Evolutionary conservation across 306 rosid species (phyloP), one percentile per base, ranked within the genome.

Genomic region (Canavalia gladiata): DNA sequence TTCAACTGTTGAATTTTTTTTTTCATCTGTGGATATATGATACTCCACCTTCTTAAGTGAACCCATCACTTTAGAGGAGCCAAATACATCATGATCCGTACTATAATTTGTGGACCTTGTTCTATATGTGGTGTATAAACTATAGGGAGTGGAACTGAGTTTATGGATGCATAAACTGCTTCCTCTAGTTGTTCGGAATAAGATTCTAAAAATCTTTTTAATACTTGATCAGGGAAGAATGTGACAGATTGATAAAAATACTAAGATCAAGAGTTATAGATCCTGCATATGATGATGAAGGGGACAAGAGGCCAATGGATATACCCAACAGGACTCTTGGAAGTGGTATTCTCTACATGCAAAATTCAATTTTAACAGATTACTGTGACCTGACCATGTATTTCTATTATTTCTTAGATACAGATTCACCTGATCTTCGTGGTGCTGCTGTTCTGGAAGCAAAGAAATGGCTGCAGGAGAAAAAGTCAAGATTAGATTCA

Each of bases 381-480:
- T 76, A 3, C 58, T 43, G 45, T 79, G 67, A 70, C 54, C 69
- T 79, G 75, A 71, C 75, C 41, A 28, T 49, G 62, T 4, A 30
- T 74, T 71, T 66, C 68, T 72, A 79, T 73, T 83, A 10, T 83
- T 50, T 81, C 84, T 51, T 86, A 81, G 87, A 79, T 76, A 45
- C 41, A 76, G 90, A 70, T 64, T 79, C 86, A 37, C 90, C 89
- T 45, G 91, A 85, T 33, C 88, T 93, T 83, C 84, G 88, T 47
- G 87, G 88, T 70, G 87, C 94, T 33, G 98, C 98, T 62, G 84
- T 93, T 85, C 72, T 89, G 82, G 97, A 93, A 90, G 98, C 98
- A 42, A 93, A 87, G 82, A 93, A 88, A 87, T 96, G 98, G 98
- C 73, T 92, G 68, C 86, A 74, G 80, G 94, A 90, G 85, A 90